Base-by-base conservation (phyloP, 1,139 yeast species). In the Yamadazyma sp. region DNA sequence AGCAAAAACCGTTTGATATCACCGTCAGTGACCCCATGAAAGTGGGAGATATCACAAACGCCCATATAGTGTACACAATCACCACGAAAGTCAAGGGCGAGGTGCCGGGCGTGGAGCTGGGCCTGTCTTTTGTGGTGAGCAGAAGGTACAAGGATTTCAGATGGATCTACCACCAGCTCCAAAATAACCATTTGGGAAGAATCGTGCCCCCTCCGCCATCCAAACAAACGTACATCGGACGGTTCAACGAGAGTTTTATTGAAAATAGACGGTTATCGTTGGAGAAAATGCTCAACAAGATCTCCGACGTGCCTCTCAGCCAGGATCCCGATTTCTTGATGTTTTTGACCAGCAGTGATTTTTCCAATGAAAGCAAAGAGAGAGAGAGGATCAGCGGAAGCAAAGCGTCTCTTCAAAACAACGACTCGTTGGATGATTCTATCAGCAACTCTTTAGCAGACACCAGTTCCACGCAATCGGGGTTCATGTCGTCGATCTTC, bases 141-240 rank as follows among this genome's bases (percentile, higher is more conserved):
- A 71, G 96, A 53, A 73, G 96, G 46, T 88, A 88, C 59, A 77
- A 81, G 43, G 96, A 88, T 57, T 88, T 88, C 61, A 68, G 76
- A 69, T 70, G 97, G 97, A 72, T 92, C 20, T 90, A 88, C 60
- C 88, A 88, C 50, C 96, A 92, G 51, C 68, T 92, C 24, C 88
- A 86, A 54, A 78, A 78, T 47, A 87, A 84, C 51, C 89, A 92
- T 55, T 95, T 96, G 22, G 98, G 98, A 1, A 71, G 77, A 41
- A 84, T 94, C 29, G 82, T 94, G 20, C 98, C 98, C 1, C 96
- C 98, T 0, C 97, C 98, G 9, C 98, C 99, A 1, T 87, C 88
- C 27, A 94, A 94, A 56, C 97, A 92, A 60, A 86, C 88, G 0
- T 70, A 69, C 38, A 84, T 90, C 42, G 97, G 96, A 3, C 71